Base-by-base conservation (phyloP, 2,329 filamentous ascomycete species). In the Apiospora sp. region DNA sequence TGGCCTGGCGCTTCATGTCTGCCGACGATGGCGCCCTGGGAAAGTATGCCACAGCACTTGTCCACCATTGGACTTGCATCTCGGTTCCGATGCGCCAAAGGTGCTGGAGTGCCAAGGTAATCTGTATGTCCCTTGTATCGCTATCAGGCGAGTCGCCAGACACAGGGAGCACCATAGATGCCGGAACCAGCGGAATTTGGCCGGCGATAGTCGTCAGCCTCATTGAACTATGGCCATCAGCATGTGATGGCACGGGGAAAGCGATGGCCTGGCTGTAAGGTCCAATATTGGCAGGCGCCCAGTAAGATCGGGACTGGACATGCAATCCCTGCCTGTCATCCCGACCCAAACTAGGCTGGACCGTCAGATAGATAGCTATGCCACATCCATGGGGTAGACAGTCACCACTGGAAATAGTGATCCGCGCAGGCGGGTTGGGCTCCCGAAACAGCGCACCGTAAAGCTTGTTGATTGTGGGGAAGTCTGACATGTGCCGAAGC, bases 221-320 rank as follows among this genome's bases (percentile, higher is more conserved):
- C 67, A 48, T 68, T 64, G 34, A 34, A 19, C 34, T 22, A 24
- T 37, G 19, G 12, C n/a, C 34, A 22, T 24, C 34, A 22, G 58
- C 34, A 64, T 64, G 34, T 64, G 58, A 34, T 41, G 34, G 22
- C 34, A 86, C 78, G 14, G 85, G 85, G 14, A 90, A 83, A 2
- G 88, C 86, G 69, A 96, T 91, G 4, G 95, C 94, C 84, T 99
- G 96, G 72, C 95, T 98, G 82, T 98, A 98, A 0, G 96, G 96
- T 0, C 96, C 96, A 71, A 99, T 98, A 79, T 98, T 98, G 27
- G 96, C 96, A 0, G 96, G 96, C 0, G 96, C 96, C 96, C 96
- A 99, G 86, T 98, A 98, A 14, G 94, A 97, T 51, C 94, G 87
- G 4, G 93, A 95, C 83, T 98, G 96, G 7, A 99, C 95, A 81